phyloP scores from a whole-genome alignment of 768 basidiomycete species.

The Clathrus columnatus region DNA sequence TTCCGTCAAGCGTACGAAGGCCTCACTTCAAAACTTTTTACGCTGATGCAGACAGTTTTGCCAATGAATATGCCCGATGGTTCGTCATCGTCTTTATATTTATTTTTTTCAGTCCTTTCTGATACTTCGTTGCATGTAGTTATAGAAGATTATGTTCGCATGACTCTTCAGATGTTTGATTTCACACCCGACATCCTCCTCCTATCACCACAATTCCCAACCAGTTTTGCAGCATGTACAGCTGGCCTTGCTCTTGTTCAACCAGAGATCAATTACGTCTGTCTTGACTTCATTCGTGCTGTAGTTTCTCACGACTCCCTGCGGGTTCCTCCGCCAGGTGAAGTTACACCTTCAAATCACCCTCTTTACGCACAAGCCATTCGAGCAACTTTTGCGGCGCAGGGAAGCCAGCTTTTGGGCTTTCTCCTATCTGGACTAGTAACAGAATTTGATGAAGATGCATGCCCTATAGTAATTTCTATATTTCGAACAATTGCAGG shows the following conservation, averaged over 20 bases:
- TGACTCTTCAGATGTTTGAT: slow-evolving; percentile 61
- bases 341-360: slow-evolving; percentile 49
- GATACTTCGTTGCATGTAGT: slow-evolving; percentile 41
- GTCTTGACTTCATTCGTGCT: slow-evolving; percentile 70
- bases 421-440: slow-evolving; percentile 71
- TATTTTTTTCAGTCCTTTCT: neutral
- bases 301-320: slow-evolving; percentile 73
- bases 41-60: slow-evolving; percentile 55
- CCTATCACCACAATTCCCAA: slow-evolving; percentile 65
- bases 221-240: slow-evolving; percentile 69
- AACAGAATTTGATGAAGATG: slow-evolving; percentile 84
- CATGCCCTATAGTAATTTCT: slow-evolving; percentile 59
- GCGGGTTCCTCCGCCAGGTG: slow-evolving; percentile 28
- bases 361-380: slow-evolving; percentile 56
- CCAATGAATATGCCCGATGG: slow-evolving; percentile 82
- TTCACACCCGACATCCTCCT: slow-evolving; percentile 70
- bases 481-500: slow-evolving; percentile 64
- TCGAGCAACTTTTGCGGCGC: slow-evolving; percentile 49
- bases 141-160: slow-evolving; percentile 87
- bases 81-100: slow-evolving; percentile 22
- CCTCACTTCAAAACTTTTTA: slow-evolving; percentile 61
- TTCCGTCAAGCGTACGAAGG: slow-evolving; percentile 65
- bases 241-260: slow-evolving; percentile 76
- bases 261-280: slow-evolving; percentile 69
- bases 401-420: slow-evolving; percentile 63